A percentile compares a stretch with the other conserved stretches of the same genome.
Conservation (phyloP, 2,329 filamentous ascomycete genomes). For the Endothia cerciana region DNA sequence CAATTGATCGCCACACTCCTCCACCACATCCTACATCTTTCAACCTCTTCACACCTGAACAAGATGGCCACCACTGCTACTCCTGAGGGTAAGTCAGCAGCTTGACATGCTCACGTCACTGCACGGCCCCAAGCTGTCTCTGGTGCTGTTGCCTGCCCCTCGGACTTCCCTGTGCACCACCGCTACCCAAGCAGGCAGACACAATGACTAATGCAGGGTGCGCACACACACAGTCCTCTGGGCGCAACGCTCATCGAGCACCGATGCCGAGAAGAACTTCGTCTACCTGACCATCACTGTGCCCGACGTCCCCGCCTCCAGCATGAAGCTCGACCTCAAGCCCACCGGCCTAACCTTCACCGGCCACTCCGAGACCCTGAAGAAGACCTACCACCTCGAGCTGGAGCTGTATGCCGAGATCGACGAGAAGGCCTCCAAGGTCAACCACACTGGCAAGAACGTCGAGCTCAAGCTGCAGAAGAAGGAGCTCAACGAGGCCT, state of each 20-base stretch:
- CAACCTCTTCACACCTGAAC: conserved; percentile 17
- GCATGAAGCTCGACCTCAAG: conserved; percentile 83
- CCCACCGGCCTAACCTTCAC: conserved; percentile 78
- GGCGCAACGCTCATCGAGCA: conserved; percentile 90
- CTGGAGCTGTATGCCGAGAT: conserved; percentile 92
- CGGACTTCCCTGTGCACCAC: conserved; percentile 2
- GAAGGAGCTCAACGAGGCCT: conserved; percentile 94
- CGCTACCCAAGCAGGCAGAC: not conserved
- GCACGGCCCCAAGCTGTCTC: conserved; percentile 7
- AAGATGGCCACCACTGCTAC: conserved; percentile 38
- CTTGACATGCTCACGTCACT: not conserved
- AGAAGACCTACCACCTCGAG: conserved; percentile 82
- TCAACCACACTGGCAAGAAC: conserved; percentile 85
- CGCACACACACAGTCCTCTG: conserved; percentile 74
- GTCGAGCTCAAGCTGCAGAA: conserved; percentile 92
- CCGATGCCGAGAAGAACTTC: conserved; percentile 86
- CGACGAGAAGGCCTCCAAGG: conserved; percentile 80
- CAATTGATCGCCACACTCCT: not conserved
- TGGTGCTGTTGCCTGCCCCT: not conserved
- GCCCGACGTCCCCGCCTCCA: conserved; percentile 76
- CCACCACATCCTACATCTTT: not conserved
- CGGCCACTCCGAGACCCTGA: conserved; percentile 81
- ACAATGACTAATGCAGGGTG: conserved; percentile 2
- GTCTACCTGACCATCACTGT: conserved; percentile 91
- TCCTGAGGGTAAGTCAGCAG: conserved; percentile 45